Conservation (phyloP, 2,329 filamentous ascomycete genomes). For the Phialocephala subalpina region DNA sequence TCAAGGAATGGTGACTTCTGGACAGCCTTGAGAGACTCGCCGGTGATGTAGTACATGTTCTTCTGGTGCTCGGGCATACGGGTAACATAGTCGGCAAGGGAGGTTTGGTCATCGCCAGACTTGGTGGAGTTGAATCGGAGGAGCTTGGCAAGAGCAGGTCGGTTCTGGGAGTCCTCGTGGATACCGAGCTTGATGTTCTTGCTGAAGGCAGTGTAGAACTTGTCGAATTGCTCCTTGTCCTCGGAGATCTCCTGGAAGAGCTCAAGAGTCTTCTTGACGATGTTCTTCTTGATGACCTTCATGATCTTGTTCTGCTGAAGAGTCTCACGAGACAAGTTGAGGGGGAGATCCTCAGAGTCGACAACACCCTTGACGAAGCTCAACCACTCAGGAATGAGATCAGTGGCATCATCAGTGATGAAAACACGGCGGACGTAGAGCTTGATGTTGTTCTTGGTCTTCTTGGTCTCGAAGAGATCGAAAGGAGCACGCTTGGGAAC, state of each 20-base stretch:
- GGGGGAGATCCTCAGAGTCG: conserved; percentile 98
- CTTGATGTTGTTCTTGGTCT: conserved; percentile 99
- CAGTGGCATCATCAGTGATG: conserved; percentile 99
- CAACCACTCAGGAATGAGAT: conserved; percentile 99
- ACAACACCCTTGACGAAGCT: conserved; percentile 99
- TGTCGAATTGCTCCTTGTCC: conserved; percentile 99
- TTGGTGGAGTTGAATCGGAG: conserved; percentile 99
- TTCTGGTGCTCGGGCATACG: conserved; percentile 99
- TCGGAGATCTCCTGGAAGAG: conserved; percentile 99
- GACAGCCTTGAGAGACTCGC: conserved; percentile 98
- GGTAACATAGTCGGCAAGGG: conserved; percentile 95
- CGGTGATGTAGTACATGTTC: conserved; percentile 99
- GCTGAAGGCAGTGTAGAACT: conserved; percentile 99
- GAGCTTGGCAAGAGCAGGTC: conserved; percentile 90
- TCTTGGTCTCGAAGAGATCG: conserved; percentile 99
- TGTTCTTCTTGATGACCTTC: conserved; percentile 99
- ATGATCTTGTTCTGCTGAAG: conserved; percentile 99
- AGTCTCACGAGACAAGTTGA: conserved; percentile 99
- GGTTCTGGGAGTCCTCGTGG: conserved; percentile 99
- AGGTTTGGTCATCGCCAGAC: conserved; percentile 95
- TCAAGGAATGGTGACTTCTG: conserved; percentile 99
- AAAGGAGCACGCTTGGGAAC: conserved; percentile 99
- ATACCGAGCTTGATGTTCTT: conserved; percentile 99
- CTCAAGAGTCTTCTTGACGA: conserved; percentile 99
- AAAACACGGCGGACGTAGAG: conserved; percentile 99